Percentiles rank a stretch among this genome's conserved stretches.
phyloP scores from a whole-genome alignment of 1,284 basidiomycete genomes.

The Inonotus hispidus region DNA sequence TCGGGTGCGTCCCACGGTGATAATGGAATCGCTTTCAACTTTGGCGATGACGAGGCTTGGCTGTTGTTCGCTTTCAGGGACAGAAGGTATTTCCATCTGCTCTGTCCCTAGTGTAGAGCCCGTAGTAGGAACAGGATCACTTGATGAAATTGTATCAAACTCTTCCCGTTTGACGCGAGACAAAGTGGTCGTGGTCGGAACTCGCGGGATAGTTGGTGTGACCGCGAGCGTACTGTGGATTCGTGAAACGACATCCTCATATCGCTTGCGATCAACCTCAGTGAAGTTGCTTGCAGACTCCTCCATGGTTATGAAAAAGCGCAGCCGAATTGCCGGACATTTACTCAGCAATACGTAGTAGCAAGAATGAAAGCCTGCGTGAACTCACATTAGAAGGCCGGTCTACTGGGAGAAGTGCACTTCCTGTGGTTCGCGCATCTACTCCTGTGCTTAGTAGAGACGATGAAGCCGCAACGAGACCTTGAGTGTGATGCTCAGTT shows the following conservation, averaged over 20 bases:
- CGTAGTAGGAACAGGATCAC: background rate
- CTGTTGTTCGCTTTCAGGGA: slow-evolving; percentile 53
- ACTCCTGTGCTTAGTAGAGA: slow-evolving; percentile 8
- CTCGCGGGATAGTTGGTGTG: slow-evolving; percentile 46
- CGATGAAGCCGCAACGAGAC: slow-evolving; percentile 11
- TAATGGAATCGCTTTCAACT: slow-evolving; percentile 46
- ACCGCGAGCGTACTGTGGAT: slow-evolving; percentile 39
- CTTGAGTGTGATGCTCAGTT: background rate
- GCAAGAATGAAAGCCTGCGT: background rate
- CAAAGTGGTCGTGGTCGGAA: slow-evolving; percentile 20
- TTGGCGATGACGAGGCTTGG: slow-evolving; percentile 21
- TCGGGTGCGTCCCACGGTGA: slow-evolving; percentile 60
- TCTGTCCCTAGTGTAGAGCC: slow-evolving; percentile 23
- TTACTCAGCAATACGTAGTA: background rate
- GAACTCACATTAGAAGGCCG: slow-evolving; percentile 7
- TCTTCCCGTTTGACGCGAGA: background rate
- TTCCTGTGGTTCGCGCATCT: background rate
- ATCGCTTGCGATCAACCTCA: slow-evolving; percentile 20
- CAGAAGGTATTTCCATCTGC: slow-evolving; percentile 63
- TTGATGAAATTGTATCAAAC: background rate
- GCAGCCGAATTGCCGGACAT: slow-evolving; percentile 8
- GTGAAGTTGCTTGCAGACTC: background rate
- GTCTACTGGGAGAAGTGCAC: slow-evolving; percentile 6
- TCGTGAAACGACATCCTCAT: slow-evolving; percentile 34
- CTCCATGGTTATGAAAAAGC: background rate